Evolutionary conservation across 768 basidiomycete genomes (phyloP), one percentile per base, ranked within the genome.

Genomic region (Porphyrellus cyaneotinctus): DNA sequence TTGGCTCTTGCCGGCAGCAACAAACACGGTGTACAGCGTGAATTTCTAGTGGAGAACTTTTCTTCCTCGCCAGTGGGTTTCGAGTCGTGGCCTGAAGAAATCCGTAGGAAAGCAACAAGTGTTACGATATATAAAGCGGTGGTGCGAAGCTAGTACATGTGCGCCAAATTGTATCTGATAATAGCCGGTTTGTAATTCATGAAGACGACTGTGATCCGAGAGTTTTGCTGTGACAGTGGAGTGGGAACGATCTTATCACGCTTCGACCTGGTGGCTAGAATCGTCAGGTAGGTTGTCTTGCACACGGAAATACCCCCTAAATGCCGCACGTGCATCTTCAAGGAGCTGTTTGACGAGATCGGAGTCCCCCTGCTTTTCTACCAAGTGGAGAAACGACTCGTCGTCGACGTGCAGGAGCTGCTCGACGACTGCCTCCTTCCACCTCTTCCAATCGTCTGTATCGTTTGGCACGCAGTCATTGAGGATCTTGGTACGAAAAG

Each of bases 11-110:
- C 60, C 64, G 0, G 32, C 53, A 5, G 47, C 43, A 20, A 38
- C 53, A 18, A 69, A 60, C 15, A 67, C 58, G 15, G 68, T 70
- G 35, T 60, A 61, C 35, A 53, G 37, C 9, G 61, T 69, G 42
- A 54, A 50, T 26, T 67, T 69, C 26, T 70, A 61, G 55, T 20
- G 43, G 33, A 33, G 17, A 4, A 15, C 31, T 26, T 43, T 28
- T 28, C 26, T 9, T 28, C 9, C 26, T 28, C 26, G 26, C 9
- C 26, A 28, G 26, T 43, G 14, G 22, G 42, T 9, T 20, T 8
- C 43, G 43, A 31, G 45, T 30, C 30, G 8, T 32, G 30, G 20
- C 54, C 24, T 8, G 17, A 43, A 49, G 30, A 31, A 20, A 12
- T 37, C 7, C 18, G 17, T 7, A 20, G 5, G 9, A 28, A 28